phyloP scores from a whole-genome alignment of 2,329 filamentous ascomycete genomes.

The Alternaria triticina region DNA sequence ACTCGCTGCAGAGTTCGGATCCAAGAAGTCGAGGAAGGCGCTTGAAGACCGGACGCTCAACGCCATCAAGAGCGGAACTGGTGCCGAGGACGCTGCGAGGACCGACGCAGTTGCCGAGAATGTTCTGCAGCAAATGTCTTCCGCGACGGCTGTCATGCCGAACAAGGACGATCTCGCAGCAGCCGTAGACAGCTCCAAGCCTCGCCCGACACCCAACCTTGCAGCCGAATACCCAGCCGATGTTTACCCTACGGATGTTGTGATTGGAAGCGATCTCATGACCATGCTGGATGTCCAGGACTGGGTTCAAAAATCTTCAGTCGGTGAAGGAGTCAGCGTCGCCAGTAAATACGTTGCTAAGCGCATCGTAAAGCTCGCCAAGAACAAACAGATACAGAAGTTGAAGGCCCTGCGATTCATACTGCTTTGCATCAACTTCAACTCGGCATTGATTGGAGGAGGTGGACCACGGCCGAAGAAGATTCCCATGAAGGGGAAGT shows the following conservation, averaged over 20 bases:
- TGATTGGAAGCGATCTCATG: constrained; percentile 73
- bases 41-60: constrained; percentile 73
- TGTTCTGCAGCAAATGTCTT: constrained; percentile 69
- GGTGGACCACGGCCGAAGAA: constrained; percentile 49
- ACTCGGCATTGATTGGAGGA: constrained; percentile 46
- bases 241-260: constrained; percentile 70
- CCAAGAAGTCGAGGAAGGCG: constrained; percentile 83
- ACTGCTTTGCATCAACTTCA: constrained; percentile 56
- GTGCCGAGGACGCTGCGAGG: neutral
- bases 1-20: constrained; percentile 80
- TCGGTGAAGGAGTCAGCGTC: constrained; percentile 63
- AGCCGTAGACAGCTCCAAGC: constrained; percentile 70
- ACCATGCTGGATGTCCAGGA: constrained; percentile 72
- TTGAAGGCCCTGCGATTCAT: constrained; percentile 59
- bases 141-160: constrained; percentile 69
- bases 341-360: constrained; percentile 69
- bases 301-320: constrained; percentile 73
- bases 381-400: constrained; percentile 57
- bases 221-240: constrained; percentile 71
- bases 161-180: constrained; percentile 70
- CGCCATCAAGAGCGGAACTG: constrained; percentile 60
- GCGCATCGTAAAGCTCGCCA: constrained; percentile 65
- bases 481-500: constrained; percentile 68
- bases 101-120: constrained; percentile 42
- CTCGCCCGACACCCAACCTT: constrained; percentile 73